These are phyloP conservation scores for Protomyces lactucae-debilis DNA, from an alignment of 1,139 yeast genomes.

Conservation along the genomic window DNA sequence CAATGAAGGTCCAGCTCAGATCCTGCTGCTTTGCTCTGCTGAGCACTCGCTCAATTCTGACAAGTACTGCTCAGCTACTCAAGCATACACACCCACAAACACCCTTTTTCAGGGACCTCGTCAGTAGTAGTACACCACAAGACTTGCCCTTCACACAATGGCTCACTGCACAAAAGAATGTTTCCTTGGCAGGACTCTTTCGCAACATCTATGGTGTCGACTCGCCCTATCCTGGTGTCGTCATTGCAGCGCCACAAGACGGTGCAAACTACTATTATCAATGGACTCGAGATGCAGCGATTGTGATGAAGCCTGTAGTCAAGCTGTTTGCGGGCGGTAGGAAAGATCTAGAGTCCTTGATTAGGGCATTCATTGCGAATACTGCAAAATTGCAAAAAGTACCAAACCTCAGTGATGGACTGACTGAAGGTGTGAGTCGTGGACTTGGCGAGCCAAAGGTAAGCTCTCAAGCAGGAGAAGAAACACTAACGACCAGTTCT, in stretches of 20 bases:
- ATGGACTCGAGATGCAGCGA: background rate
- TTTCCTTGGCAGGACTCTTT: background rate
- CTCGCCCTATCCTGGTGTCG: background rate
- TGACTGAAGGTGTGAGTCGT: background rate
- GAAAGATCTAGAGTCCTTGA: background rate
- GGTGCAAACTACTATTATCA: background rate
- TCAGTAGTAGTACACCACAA: background rate
- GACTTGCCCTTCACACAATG: background rate
- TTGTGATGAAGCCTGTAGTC: background rate
- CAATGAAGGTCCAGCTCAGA: background rate
- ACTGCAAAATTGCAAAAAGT: background rate
- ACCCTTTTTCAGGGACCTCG: background rate
- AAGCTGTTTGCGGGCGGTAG: background rate
- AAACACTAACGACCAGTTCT: slow-evolving; percentile 40
- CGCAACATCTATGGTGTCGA: background rate
- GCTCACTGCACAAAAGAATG: background rate
- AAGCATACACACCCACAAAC: too few relatives aligned
- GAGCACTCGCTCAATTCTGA: background rate
- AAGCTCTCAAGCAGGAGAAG: background rate
- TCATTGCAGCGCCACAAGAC: background rate
- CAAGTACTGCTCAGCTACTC: background rate
- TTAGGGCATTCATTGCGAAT: background rate
- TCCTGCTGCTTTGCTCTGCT: background rate
- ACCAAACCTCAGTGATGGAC: background rate
- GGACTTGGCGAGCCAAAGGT: background rate